Conservation (phyloP, 495 filamentous ascomycete genomes). For the Tuber melanosporum region DNA sequence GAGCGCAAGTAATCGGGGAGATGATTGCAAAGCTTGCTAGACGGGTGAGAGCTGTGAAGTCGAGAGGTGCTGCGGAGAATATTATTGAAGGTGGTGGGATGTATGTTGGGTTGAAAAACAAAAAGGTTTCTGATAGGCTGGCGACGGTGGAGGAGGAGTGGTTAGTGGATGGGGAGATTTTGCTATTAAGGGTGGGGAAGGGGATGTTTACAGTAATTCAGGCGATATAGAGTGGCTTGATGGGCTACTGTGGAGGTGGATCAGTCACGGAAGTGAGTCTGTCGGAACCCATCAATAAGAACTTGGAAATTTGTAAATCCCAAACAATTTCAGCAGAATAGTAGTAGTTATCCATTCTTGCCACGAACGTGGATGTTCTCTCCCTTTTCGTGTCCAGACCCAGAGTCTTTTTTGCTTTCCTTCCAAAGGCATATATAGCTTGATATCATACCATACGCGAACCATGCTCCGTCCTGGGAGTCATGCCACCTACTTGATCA, state of each 20-base stretch:
- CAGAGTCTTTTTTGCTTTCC: too few relatives aligned
- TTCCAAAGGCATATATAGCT: too few relatives aligned
- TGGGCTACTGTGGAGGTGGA: neutral
- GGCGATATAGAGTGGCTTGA: slow-evolving; percentile 8
- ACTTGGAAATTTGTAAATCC: neutral
- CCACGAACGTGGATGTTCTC: too few relatives aligned
- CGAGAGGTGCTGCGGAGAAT: slow-evolving; percentile 31
- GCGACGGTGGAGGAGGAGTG: slow-evolving; percentile 28
- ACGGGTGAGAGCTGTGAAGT: slow-evolving; percentile 22
- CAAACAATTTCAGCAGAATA: neutral
- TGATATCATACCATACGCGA: too few relatives aligned
- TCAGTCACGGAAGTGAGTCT: neutral
- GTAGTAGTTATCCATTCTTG: neutral
- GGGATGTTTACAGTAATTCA: slow-evolving; percentile 34
- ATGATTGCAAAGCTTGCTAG: slow-evolving; percentile 30
- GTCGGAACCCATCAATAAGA: neutral
- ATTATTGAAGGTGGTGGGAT: slow-evolving; percentile 33
- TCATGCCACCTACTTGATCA: too few relatives aligned
- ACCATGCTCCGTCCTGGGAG: too few relatives aligned
- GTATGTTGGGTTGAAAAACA: slow-evolving; percentile 30
- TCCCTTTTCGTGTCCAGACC: too few relatives aligned
- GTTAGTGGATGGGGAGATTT: slow-evolving; percentile 36
- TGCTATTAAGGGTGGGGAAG: slow-evolving; percentile 40
- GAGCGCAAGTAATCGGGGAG: slow-evolving; percentile 29
- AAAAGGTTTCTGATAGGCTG: slow-evolving; percentile 19